Conservation (phyloP, 768 basidiomycete genomes). For the Postia placenta region DNA sequence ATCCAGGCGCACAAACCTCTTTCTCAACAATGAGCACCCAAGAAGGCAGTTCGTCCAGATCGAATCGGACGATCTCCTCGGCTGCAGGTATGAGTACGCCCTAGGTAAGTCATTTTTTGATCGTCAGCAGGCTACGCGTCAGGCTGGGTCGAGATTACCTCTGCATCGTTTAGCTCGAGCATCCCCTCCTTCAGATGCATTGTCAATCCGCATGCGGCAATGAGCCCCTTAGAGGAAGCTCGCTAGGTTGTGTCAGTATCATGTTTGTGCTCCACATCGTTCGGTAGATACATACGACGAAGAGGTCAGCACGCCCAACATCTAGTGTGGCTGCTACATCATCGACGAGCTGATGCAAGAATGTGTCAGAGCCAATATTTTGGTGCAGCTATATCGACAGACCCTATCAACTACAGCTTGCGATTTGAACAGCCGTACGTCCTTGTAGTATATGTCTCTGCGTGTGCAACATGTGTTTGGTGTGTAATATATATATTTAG, state of each 20-base stretch:
- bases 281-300: conserved; percentile 50
- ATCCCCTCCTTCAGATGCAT: conserved; percentile 58
- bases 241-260: conserved; percentile 41
- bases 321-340: conserved; percentile 82
- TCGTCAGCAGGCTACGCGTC: no score
- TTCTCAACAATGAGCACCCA: conserved; percentile 94
- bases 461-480: no score
- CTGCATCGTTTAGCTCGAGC: conserved; percentile 47
- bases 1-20: no score
- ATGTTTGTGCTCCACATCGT: background rate
- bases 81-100: conserved; percentile 70
- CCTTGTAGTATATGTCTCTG: conserved; percentile 87
- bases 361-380: background rate
- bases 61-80: conserved; percentile 63
- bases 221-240: conserved; percentile 84
- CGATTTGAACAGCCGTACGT: conserved; percentile 68
- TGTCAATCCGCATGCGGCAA: conserved; percentile 60
- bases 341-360: conserved; percentile 50
- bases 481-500: no score
- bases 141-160: conserved; percentile 42
- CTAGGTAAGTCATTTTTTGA: no score
- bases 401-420: conserved; percentile 81
- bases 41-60: conserved; percentile 43
- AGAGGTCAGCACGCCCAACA: conserved; percentile 67
- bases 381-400: conserved; percentile 10